Base-by-base conservation (phyloP, 2,329 filamentous ascomycete species). In the Paecilomyces fulvus region DNA sequence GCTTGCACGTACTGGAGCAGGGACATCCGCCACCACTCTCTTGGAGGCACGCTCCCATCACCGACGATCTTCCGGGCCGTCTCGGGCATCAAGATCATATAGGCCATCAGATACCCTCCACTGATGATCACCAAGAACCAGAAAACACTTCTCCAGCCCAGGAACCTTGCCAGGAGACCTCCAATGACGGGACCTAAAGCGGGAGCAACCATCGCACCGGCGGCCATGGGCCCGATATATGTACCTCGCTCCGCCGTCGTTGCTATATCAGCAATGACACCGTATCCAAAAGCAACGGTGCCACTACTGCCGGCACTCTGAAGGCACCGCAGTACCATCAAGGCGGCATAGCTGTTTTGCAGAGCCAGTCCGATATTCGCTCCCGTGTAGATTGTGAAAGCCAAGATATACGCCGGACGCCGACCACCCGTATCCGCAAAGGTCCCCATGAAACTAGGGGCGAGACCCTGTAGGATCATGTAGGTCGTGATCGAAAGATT, bases 241-340 rank as follows among this genome's bases (percentile, higher is more conserved):
- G 80, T 82, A 2, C 89, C 89, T 62, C 89, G 77, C 68, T 92
- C 87, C 0, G 82, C 79, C 50, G 81, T 84, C 0, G 86, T 83
- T 0, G 85, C 80, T 4, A 91, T 79, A 63, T 94, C 89, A 0
- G 86, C 85, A 12, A 92, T 81, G 1, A 90, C 83, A 1, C 84
- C 89, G 59, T 81, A 87, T 0, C 83, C 83, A 1, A 94, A 75
- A 0, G 88, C 85, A n/a, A 90, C 77, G 0, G 86, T 87, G 0
- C 84, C 84, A 62, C 83, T 86, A 66, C 82, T 86, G 0, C 87
- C 85, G 0, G 77, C 77, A 30, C 82, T 84, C 64, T 88, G 85
- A 2, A 87, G 57, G 71, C 82, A 83, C 0, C 85, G 79, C 8
- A 88, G 70, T 1, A 86, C 74, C 30, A 88, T 65, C 20, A 88